phyloP scores from a whole-genome alignment of 345 rosid genomes.

The Corchorus capsularis region DNA sequence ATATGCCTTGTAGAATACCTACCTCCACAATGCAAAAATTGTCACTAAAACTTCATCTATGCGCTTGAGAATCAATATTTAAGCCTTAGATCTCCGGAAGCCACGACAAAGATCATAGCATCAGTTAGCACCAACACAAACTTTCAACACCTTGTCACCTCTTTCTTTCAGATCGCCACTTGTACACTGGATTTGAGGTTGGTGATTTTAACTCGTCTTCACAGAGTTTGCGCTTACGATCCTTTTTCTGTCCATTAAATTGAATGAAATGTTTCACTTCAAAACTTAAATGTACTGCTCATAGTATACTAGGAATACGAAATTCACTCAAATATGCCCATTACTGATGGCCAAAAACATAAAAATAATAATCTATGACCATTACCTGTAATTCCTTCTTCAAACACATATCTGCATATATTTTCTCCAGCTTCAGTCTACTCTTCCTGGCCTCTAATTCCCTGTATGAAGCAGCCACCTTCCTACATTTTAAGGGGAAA shows the following conservation, averaged over 20 bases:
- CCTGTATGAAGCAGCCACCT: conserved; percentile 61
- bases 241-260: conserved; percentile 60
- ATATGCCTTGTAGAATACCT: no score
- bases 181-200: conserved; percentile 65
- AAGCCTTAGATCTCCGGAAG: no score
- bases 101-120: background rate
- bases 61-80: no score
- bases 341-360: background rate
- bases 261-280: conserved; percentile 10
- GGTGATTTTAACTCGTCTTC: conserved; percentile 75
- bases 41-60: no score
- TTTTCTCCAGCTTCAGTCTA: conserved; percentile 69
- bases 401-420: conserved; percentile 72
- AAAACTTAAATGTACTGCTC: background rate
- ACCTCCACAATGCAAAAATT: no score
- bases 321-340: background rate
- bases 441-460: conserved; percentile 73
- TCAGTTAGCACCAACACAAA: background rate
- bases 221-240: conserved; percentile 67
- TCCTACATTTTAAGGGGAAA: conserved; percentile 34
- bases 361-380: no score
- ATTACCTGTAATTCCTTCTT: conserved; percentile 81
- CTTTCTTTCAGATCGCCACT: conserved; percentile 80
- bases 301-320: background rate
- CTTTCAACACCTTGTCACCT: conserved; percentile 41